Percentiles rank a stretch among this genome's conserved stretches.
Conservation (phyloP, 2,329 filamentous ascomycete genomes). For the Podosphaera leucotricha region DNA sequence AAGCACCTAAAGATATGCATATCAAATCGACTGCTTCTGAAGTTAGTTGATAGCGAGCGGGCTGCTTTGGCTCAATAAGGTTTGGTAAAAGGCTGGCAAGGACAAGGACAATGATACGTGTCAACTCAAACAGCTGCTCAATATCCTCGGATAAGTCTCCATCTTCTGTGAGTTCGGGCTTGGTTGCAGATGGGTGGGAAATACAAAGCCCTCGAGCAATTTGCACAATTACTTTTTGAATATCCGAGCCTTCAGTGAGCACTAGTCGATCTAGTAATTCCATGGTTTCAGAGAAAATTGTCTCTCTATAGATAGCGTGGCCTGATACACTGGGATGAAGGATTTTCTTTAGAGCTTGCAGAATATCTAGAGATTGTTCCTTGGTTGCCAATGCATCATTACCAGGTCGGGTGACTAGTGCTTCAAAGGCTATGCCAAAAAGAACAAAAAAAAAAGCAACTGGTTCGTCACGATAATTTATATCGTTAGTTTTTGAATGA, state of each 20-base stretch:
- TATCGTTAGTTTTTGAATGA: slow-evolving; percentile 44
- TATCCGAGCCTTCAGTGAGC: slow-evolving; percentile 68
- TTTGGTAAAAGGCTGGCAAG: slow-evolving; percentile 73
- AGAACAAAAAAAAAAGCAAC: slow-evolving; percentile 98
- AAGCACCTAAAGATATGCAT: slow-evolving; percentile 55
- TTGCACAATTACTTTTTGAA: slow-evolving; percentile 81
- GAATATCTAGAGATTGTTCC: slow-evolving; percentile 66
- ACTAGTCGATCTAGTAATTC: slow-evolving; percentile 82
- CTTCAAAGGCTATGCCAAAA: slow-evolving; percentile 90
- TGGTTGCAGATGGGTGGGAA: slow-evolving; percentile 70
- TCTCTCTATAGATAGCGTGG: slow-evolving; percentile 86
- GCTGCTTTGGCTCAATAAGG: slow-evolving; percentile 35
- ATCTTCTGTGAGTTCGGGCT: slow-evolving; percentile 39
- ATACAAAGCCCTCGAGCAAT: slow-evolving; percentile 80
- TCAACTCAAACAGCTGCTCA: slow-evolving; percentile 91
- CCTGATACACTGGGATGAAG: slow-evolving; percentile 83
- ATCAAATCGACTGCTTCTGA: slow-evolving; percentile 72
- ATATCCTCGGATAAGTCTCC: slow-evolving; percentile 85
- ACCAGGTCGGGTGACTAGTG: slow-evolving; percentile 58
- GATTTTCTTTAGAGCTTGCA: slow-evolving; percentile 85
- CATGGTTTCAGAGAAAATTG: slow-evolving; percentile 92
- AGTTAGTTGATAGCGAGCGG: slow-evolving; percentile 51
- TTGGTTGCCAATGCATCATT: slow-evolving; percentile 43
- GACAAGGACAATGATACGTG: slow-evolving; percentile 84
- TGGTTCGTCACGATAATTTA: slow-evolving; percentile 94